Conservation (phyloP, 495 filamentous ascomycete genomes). For the Penicillium antarcticum region DNA sequence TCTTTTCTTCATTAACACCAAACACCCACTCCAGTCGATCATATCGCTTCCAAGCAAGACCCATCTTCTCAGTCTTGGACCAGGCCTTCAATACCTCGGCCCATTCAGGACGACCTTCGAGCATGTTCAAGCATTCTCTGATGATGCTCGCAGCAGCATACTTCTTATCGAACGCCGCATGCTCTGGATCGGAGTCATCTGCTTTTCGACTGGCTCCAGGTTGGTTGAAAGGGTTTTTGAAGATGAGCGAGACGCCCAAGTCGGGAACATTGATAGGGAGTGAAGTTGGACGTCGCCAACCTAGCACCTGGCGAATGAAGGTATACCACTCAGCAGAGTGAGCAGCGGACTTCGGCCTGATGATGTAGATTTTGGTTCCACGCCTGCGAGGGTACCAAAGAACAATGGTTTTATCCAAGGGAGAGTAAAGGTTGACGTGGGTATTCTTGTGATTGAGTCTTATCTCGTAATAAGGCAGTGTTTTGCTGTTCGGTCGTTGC, state of each 20-base stretch:
- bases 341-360: slow-evolving; percentile 62
- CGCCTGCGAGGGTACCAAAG: slow-evolving; percentile 57
- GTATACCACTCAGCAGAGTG: slow-evolving; percentile 74
- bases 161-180: slow-evolving; percentile 48
- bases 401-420: slow-evolving; percentile 69
- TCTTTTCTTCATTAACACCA: slow-evolving; percentile 65
- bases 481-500: slow-evolving; percentile 47
- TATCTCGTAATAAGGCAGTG: slow-evolving; percentile 55
- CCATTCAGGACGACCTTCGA: slow-evolving; percentile 60
- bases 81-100: slow-evolving; percentile 58
- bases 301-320: slow-evolving; percentile 60
- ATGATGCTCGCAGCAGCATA: slow-evolving; percentile 56
- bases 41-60: slow-evolving; percentile 73
- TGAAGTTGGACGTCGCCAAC: slow-evolving; percentile 53
- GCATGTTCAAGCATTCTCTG: slow-evolving; percentile 54
- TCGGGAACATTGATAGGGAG: slow-evolving; percentile 69
- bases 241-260: slow-evolving; percentile 58
- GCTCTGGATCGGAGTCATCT: slow-evolving; percentile 31
- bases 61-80: slow-evolving; percentile 61
- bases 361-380: slow-evolving; percentile 64
- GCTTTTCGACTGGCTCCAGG: slow-evolving; percentile 42
- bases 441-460: slow-evolving; percentile 50
- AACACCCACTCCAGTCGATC: slow-evolving; percentile 74
- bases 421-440: slow-evolving; percentile 66
- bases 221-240: slow-evolving; percentile 61